Base-by-base conservation (phyloP, 2,329 filamentous ascomycete species). In the Salinomyces thailandicus region DNA sequence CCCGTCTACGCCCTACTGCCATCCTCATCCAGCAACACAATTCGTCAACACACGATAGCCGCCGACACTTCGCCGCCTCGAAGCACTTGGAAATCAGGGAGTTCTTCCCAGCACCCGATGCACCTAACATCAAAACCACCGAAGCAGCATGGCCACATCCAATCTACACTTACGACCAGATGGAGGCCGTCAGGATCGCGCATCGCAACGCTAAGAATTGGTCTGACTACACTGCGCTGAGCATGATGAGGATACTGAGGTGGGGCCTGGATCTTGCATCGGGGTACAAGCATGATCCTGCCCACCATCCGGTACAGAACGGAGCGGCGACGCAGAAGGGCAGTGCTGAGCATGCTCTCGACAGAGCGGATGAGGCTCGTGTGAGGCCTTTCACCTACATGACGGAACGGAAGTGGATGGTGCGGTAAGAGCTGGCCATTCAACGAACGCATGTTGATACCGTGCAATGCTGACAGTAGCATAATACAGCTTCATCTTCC, bases 381-480 rank as follows among this genome's bases (percentile, higher is more conserved):
- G 22, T 26, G 9, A 26, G 17, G 53, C 73, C 68, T 63, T 79
- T 57, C 52, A 93, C 74, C 52, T 58, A 60, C 20, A 84, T 84
- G 69, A 91, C 76, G 0, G 87, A 93, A 58, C 68, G 79, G 4
- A 91, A 96, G 64, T 98, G 91, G 80, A 70, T 95, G 50, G 75
- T 83, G 33, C 75, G 89, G 5, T 51, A 48, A 11, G 27, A 12
- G 5, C 16, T 13, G 9, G 6, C n/a, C n/a, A n/a, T 16, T 6
- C n/a, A 15, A 5, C 28, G 14, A 9, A 9, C 8, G 28, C 8
- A 9, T 8, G 8, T 15, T 8, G 9, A 14, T 9, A 31, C 14
- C 8, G 14, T 9, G 9, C 28, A 7, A 5, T 4, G 18, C 33
- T 36, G 20, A 36, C 24, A 7, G n/a, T n/a, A n/a, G n/a, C n/a